These are phyloP conservation scores for Entomophthora muscae DNA, from an alignment of 371 early-diverging fungal genomes.

Conservation along the genomic window DNA sequence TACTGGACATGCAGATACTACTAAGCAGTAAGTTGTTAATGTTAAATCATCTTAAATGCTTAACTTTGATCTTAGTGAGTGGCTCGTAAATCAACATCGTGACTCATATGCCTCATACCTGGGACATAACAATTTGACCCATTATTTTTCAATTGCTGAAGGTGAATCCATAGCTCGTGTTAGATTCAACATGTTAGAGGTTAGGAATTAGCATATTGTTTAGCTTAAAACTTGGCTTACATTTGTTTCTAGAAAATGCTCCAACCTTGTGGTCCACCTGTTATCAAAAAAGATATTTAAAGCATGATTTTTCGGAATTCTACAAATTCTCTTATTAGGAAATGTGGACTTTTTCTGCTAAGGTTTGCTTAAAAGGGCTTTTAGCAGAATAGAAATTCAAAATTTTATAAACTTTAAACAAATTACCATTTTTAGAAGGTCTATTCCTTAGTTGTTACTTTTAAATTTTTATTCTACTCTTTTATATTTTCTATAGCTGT, in stretches of 20 bases:
- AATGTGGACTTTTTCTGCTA: too few species aligned
- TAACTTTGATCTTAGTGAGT: constrained; percentile 36
- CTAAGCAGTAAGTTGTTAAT: constrained; percentile 41
- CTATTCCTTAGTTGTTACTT: too few species aligned
- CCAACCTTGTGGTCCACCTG: constrained; percentile 54
- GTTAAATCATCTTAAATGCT: not conserved
- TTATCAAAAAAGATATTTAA: constrained; percentile 22
- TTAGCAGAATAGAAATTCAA: too few species aligned
- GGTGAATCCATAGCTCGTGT: constrained; percentile 64
- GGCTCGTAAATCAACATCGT: constrained; percentile 68
- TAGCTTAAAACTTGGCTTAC: too few species aligned
- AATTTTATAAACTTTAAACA: too few species aligned
- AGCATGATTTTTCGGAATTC: not conserved
- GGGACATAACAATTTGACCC: constrained; percentile 51
- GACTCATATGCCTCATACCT: constrained; percentile 64
- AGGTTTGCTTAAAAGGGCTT: too few species aligned
- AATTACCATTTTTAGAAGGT: too few species aligned
- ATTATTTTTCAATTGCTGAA: constrained; percentile 68
- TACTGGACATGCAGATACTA: constrained; percentile 85
- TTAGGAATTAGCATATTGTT: too few species aligned
- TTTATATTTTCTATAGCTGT: too few species aligned
- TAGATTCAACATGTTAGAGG: constrained; percentile 51
- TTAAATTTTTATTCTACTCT: too few species aligned
- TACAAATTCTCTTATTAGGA: too few species aligned
- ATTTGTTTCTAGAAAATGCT: constrained; percentile 55